Evolutionary conservation across 805 yeast genomes (phyloP), one percentile per base, ranked within the genome.

Genomic region (Sungouiozyma ichnusensis): DNA sequence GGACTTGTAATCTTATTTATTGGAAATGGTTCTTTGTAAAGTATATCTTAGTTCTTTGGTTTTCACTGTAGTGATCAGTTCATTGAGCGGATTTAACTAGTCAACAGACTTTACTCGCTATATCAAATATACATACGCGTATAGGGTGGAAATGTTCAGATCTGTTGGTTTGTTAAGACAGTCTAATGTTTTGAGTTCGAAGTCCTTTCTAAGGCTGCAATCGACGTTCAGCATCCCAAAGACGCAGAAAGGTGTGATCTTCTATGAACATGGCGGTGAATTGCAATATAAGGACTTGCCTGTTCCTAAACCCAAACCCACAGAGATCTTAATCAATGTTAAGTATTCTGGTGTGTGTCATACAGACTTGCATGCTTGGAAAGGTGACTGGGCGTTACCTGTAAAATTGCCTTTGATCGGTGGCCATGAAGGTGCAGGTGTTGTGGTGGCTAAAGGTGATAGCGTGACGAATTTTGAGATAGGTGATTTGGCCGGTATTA

Each of bases 371-470:
- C 81, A 76, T 57, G 81, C 81, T 33, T 76, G 79, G 79, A 73
- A 76, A 53, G 81, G 81, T 48, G 81, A 76, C 56, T 76, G 81
- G 82, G 80, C 81, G 40, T 59, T 75, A 51, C 63, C 62, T 15
- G 68, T 73, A 40, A 76, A 76, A 53, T 63, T 76, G 49, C 81
- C 81, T 20, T 61, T 76, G 51, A 78, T 76, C 29, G 82, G 82
- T 48, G 82, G 82, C 43, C 82, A 76, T 55, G 82, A 76, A 62
- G 82, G 82, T 63, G 79, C 80, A 19, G 81, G 82, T 62, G 69
- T 72, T 34, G 81, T 76, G 45, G 81, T 76, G 33, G 79, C 71
- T 19, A 62, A 67, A 54, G 82, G 82, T 46, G 65, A 63, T n/a
- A 67, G 72, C 49, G 81, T 76, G 38, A 65, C 57, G 32, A 73